A percentile compares a stretch with the other conserved stretches of the same genome.
Evolutionary conservation across 2,329 filamentous ascomycete species (phyloP).

Genomic region (Alternaria sp.): DNA sequence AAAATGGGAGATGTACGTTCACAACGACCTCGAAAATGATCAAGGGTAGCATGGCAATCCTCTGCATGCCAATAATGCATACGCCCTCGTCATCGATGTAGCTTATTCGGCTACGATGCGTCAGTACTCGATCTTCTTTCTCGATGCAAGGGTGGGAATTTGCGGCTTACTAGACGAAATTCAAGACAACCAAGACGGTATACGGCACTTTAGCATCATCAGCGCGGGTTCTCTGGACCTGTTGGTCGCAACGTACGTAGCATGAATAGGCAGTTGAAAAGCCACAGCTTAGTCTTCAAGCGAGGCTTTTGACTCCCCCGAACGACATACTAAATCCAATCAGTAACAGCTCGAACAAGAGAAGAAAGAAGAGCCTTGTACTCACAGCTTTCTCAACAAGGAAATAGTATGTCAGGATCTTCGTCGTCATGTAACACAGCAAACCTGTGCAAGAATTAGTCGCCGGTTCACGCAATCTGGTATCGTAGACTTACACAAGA

Average conservation of each 20-base stretch:
- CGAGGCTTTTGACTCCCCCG: conserved; percentile 59
- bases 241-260: conserved; percentile 45
- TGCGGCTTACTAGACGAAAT: conserved; percentile 63
- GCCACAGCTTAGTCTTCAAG: conserved; percentile 63
- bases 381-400: conserved; percentile 68
- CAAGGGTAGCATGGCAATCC: conserved; percentile 64
- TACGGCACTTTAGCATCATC: conserved; percentile 33
- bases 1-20: conserved; percentile 52
- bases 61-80: conserved; percentile 69
- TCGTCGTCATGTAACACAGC: conserved; percentile 67
- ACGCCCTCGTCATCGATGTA: conserved; percentile 58
- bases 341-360: neutral
- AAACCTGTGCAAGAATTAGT: conserved; percentile 45
- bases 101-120: conserved; percentile 59
- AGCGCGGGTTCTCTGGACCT: neutral
- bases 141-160: neutral
- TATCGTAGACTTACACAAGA: conserved; percentile 55
- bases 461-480: neutral
- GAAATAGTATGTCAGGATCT: conserved; percentile 71
- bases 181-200: conserved; percentile 59
- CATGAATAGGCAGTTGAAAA: conserved; percentile 68
- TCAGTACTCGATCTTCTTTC: neutral
- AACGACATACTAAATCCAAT: conserved; percentile 60
- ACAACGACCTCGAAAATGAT: conserved; percentile 66
- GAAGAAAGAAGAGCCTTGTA: conserved; percentile 2